Evolutionary conservation across 441 rosid genomes (phyloP).

Genomic region (Populus hybrid): DNA sequence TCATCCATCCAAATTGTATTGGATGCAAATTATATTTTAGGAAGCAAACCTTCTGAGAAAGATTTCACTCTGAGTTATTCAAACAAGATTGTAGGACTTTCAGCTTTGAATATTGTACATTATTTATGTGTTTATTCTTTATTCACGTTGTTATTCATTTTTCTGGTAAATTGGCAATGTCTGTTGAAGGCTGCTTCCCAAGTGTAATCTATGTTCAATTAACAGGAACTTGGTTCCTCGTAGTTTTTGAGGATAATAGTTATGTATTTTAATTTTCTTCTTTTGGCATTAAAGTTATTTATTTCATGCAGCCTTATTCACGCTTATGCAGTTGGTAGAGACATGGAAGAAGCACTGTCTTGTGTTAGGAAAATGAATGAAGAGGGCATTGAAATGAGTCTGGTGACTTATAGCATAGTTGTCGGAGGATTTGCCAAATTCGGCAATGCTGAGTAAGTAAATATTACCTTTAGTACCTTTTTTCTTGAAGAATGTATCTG

Average conservation of each 20-base stretch:
- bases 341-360: slow-evolving; percentile 93
- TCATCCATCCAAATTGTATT: neutral
- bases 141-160: neutral
- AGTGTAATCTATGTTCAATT: neutral
- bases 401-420: slow-evolving; percentile 81
- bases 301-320: slow-evolving; percentile 96
- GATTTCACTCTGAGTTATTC: neutral
- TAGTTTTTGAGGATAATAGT: slow-evolving; percentile 4
- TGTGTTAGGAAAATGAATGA: slow-evolving; percentile 96
- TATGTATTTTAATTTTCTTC: slow-evolving; percentile 8
- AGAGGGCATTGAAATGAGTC: slow-evolving; percentile 79
- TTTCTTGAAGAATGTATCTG: neutral
- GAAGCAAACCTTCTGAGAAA: neutral
- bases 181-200: neutral
- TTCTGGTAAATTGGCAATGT: neutral
- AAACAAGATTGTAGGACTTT: neutral
- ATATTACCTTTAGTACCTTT: neutral
- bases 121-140: neutral
- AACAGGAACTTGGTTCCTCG: neutral
- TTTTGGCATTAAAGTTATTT: slow-evolving; percentile 39
- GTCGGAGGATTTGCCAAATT: slow-evolving; percentile 87
- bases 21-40: slow-evolving; percentile 6
- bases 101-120: slow-evolving; percentile 2
- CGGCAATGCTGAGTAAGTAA: slow-evolving; percentile 76
- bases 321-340: slow-evolving; percentile 98